These are phyloP conservation scores for Avena sativa DNA, from an alignment of 176 grass and related monocot genomes.

Conservation along the genomic window DNA sequence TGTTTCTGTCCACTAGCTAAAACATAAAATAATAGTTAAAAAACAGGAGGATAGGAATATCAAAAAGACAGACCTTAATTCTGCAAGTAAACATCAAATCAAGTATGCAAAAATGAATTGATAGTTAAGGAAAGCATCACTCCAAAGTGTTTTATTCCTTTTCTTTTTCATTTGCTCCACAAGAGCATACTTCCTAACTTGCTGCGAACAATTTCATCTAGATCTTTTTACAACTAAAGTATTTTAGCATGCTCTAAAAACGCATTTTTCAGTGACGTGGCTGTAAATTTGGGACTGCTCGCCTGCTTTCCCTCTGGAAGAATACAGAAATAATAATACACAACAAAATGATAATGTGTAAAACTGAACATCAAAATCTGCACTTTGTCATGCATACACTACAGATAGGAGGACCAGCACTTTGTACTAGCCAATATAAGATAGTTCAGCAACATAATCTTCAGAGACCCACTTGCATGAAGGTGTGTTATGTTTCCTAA, in stretches of 20 bases:
- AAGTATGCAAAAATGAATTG: conserved; percentile 39
- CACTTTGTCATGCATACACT: not conserved
- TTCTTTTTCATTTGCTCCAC: conserved; percentile 33
- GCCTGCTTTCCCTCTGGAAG: not conserved
- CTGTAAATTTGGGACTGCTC: not conserved
- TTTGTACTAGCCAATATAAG: not conserved
- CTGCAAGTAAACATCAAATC: conserved; percentile 45
- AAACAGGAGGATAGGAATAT: conserved; percentile 42
- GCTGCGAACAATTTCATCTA: conserved; percentile 12
- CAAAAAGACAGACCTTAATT: conserved; percentile 35
- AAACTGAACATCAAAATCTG: not conserved
- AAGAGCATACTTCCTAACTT: conserved; percentile 30
- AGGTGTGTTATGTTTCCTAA: conserved; percentile 25
- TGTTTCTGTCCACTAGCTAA: conserved; percentile 39
- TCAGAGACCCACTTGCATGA: conserved; percentile 22
- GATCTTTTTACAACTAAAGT: conserved; percentile 17
- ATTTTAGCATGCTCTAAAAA: conserved; percentile 20
- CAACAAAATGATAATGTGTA: conserved; percentile 3
- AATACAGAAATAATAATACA: not conserved
- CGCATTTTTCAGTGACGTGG: not conserved
- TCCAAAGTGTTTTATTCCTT: conserved; percentile 42
- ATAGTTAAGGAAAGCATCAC: conserved; percentile 40
- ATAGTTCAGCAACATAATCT: conserved; percentile 35
- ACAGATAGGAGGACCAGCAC: not conserved
- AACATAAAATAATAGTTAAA: conserved; percentile 25